Base-by-base conservation (phyloP, 2,329 filamentous ascomycete species). In the Stromatinia cepivora region DNA sequence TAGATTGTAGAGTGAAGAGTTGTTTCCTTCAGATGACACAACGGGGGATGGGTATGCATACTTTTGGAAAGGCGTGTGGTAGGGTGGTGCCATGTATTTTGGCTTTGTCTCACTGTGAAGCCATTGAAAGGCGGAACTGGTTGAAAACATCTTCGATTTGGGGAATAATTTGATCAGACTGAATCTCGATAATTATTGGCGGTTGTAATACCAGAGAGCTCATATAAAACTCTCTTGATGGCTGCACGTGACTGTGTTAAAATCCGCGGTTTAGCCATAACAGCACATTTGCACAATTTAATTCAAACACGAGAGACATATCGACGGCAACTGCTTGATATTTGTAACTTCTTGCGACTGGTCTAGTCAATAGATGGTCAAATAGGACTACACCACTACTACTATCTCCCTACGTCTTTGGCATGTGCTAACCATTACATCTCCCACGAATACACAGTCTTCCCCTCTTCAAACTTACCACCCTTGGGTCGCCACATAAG, bases 91-190 rank as follows among this genome's bases (percentile, higher is more conserved):
- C 65, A 61, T 67, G 20, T 61, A 67, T 50, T 36, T 61, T 39
- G 65, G 20, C 17, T 61, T 67, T 3, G 28, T 20, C 25, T 61
- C 56, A 13, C 42, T n/a, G 22, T 67, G 65, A 46, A 67, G 45
- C 65, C 54, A 67, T 52, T 67, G 53, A 15, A 67, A 67, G 28
- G 65, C 28, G 31, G 65, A 58, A 25, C 3, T 67, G 9, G n/a
- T 61, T 39, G 65, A 46, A 10, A 67, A 67, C 65, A 67, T 67
- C 11, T 36, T 66, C 7, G 6, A 10, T 15, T 25, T 36, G 13
- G 22, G 20, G 22, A 25, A 36, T 7, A 63, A 36, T 17, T 17
- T 39, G 31, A 50, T 10, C 22, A 11, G 25, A 10, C 4, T n/a
- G 13, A 17, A 11, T 50, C 11, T 39, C 11, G 36, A 46, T 17